Evolutionary conservation across 352 stramenopile species (phyloP).

Genomic region (Pythium monospermum): DNA sequence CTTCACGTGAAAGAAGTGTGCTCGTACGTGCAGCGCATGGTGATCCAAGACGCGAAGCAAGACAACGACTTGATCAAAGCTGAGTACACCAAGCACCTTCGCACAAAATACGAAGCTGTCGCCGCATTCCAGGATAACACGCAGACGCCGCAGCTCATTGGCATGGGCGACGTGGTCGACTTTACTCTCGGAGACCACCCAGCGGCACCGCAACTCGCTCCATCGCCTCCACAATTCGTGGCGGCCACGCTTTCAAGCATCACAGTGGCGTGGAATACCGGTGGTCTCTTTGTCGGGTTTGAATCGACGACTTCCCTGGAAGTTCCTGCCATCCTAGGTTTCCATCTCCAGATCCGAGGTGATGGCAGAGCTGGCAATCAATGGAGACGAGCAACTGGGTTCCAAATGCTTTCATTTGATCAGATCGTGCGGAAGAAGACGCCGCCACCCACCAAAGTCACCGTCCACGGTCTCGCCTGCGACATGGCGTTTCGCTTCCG

Average conservation of each 20-base stretch:
- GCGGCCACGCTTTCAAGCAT: slow-evolving; percentile 43
- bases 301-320: slow-evolving; percentile 18
- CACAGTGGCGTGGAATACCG: slow-evolving; percentile 35
- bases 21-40: slow-evolving; percentile 33
- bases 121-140: slow-evolving; percentile 54
- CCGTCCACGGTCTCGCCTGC: slow-evolving; percentile 30
- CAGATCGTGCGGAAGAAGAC: slow-evolving; percentile 27
- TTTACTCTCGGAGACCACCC: slow-evolving; percentile 42
- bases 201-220: slow-evolving; percentile 31
- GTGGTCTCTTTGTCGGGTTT: slow-evolving; percentile 1
- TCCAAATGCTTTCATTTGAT: slow-evolving; percentile 56
- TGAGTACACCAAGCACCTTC: slow-evolving; percentile 50
- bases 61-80: slow-evolving; percentile 39
- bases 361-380: slow-evolving; percentile 35
- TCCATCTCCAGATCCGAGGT: slow-evolving; percentile 50
- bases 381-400: slow-evolving; percentile 51
- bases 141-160: slow-evolving; percentile 41
- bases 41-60: slow-evolving; percentile 30
- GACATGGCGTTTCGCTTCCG: slow-evolving; percentile 61
- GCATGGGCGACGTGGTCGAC: slow-evolving; percentile 22
- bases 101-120: slow-evolving; percentile 50
- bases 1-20: slow-evolving; percentile 33
- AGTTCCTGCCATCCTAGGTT: slow-evolving; percentile 48
- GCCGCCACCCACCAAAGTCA: slow-evolving; percentile 24
- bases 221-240: slow-evolving; percentile 27